Conservation (phyloP, 352 stramenopile species). For the Phytophthora foliorum region DNA sequence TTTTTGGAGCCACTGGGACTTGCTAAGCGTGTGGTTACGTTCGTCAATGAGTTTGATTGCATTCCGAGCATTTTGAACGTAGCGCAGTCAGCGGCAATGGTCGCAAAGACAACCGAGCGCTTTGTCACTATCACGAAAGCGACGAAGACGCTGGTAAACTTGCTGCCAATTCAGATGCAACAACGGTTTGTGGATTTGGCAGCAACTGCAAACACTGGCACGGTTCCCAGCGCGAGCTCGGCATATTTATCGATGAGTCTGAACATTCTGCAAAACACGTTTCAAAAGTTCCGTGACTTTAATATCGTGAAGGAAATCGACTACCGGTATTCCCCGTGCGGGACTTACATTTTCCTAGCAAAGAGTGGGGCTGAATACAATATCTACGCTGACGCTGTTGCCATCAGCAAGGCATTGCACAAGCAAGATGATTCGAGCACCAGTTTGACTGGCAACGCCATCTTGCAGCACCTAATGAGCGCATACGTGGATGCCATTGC, state of each 20-base stretch:
- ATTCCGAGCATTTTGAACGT: conserved; percentile 89
- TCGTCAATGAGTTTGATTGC: conserved; percentile 91
- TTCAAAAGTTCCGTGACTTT: conserved; percentile 81
- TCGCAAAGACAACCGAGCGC: conserved; percentile 83
- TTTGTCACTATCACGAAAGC: conserved; percentile 86
- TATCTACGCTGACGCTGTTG: conserved; percentile 53
- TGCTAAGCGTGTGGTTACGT: conserved; percentile 65
- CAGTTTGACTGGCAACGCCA: conserved; percentile 75
- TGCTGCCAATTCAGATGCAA: conserved; percentile 82
- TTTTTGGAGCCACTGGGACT: conserved; percentile 69
- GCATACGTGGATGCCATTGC: conserved; percentile 81
- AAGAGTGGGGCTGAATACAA: conserved; percentile 63
- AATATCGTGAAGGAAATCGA: conserved; percentile 83
- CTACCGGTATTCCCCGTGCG: conserved; percentile 81
- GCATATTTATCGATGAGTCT: conserved; percentile 86
- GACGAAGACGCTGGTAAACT: conserved; percentile 74
- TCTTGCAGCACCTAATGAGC: conserved; percentile 87
- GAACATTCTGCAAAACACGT: conserved; percentile 83
- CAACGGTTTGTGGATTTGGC: conserved; percentile 61
- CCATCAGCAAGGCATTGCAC: conserved; percentile 54
- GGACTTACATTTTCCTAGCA: conserved; percentile 83
- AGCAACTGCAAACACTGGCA: conserved; percentile 35
- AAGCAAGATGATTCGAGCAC: conserved; percentile 58
- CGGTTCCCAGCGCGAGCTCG: conserved; percentile 55
- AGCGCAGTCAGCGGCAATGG: conserved; percentile 76